Base-by-base conservation (phyloP, 768 basidiomycete species). In the Mycena rosella region DNA sequence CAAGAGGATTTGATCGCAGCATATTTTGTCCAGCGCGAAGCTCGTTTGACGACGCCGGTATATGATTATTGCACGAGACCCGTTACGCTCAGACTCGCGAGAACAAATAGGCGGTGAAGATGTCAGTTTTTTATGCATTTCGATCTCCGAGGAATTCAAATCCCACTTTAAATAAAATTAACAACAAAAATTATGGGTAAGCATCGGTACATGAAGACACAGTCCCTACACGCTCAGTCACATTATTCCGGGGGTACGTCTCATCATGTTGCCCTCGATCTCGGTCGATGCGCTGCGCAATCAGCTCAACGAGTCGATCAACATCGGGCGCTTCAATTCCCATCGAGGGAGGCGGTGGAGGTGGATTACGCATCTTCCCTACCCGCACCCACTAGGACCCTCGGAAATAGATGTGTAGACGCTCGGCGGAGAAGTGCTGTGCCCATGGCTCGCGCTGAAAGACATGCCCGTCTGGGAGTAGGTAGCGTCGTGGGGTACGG, bases 261-360 rank as follows among this genome's bases (percentile, higher is more conserved):
- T 34, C 44, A 20, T 60, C 58, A 24, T 49, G 7, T 15, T 20
- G 13, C 13, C 55, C 32, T 34, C 59, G 40, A 38, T 42, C n/a
- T n/a, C n/a, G 45, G 29, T 68, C 66, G 17, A 68, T 68, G 0
- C 66, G 66, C 45, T 68, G 66, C 4, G 60, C 66, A 27, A 68
- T 68, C 29, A 62, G 56, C 48, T 68, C 61, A n/a, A 63, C 44
- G 32, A 64, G 61, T 36, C 62, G 62, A 44, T 69, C 68, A 22
- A 65, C 53, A 51, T 69, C 58, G 36, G 48, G 34, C 6, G 36
- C 47, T 7, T 32, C 47, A 17, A 14, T 42, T 29, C 40, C 20
- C 26, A 9, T 40, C 14, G 54, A 14, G 22, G 22, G 34, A 20
- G 8, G 54, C 24, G 20, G 26, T 20, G 11, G 54, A 14, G 2